These are phyloP conservation scores for Anisogramma anomala DNA, from an alignment of 2,329 filamentous ascomycete species.

Conservation along the genomic window DNA sequence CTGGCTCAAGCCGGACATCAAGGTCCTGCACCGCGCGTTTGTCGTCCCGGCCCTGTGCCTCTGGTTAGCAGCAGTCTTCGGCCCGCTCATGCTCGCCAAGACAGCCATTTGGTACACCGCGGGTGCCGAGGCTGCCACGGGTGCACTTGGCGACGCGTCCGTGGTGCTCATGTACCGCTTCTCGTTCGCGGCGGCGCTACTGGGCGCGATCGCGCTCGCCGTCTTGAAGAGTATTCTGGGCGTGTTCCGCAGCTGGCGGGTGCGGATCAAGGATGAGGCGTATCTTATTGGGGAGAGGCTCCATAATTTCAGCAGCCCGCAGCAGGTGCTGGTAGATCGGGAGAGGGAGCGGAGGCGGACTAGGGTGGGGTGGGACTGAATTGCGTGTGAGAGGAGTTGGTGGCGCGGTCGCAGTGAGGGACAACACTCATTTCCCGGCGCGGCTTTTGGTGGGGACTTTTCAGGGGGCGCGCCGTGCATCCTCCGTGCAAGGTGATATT, in stretches of 20 bases:
- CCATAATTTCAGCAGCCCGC: slow-evolving; percentile 67
- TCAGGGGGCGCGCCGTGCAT: too few species aligned
- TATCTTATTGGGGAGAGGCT: slow-evolving; percentile 90
- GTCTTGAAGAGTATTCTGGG: slow-evolving; percentile 41
- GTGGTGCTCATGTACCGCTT: slow-evolving; percentile 36
- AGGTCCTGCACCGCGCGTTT: slow-evolving; percentile 73
- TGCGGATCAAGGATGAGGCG: slow-evolving; percentile 80
- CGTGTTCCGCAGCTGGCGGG: slow-evolving; percentile 64
- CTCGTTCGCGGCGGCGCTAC: slow-evolving; percentile 58
- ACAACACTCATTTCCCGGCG: neutral
- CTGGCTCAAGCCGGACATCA: slow-evolving; percentile 66
- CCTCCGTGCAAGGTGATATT: too few species aligned
- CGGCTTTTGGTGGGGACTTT: too few species aligned
- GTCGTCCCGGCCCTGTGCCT: slow-evolving; percentile 61
- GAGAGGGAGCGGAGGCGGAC: slow-evolving; percentile 11
- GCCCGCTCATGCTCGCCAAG: slow-evolving; percentile 51
- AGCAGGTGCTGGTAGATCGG: slow-evolving; percentile 20
- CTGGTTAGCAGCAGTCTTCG: slow-evolving; percentile 48
- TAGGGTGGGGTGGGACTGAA: slow-evolving; percentile 13
- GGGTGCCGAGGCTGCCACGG: slow-evolving; percentile 13
- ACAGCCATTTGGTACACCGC: slow-evolving; percentile 31
- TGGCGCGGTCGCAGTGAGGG: neutral
- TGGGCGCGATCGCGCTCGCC: slow-evolving; percentile 35
- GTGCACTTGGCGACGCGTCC: slow-evolving; percentile 18
- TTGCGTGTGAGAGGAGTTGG: neutral